Conservation (phyloP, 192 early-diverging fungal genomes). For the Coemansia sp. region DNA sequence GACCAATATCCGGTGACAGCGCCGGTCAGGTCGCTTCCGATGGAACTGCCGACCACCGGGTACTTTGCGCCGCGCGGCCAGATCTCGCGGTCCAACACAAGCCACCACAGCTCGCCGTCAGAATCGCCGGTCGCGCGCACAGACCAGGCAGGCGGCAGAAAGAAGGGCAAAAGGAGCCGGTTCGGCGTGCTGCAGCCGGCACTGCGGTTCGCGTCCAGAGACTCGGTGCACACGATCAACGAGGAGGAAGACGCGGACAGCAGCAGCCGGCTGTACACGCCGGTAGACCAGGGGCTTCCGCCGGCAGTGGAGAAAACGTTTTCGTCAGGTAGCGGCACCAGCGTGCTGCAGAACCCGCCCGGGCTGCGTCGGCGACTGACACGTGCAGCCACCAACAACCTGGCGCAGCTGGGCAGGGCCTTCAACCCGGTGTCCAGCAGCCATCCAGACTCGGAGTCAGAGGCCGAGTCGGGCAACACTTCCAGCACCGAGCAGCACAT, state of each 20-base stretch:
- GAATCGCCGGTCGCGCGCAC: neutral
- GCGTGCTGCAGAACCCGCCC: conserved; percentile 12
- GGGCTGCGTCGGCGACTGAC: conserved; percentile 44
- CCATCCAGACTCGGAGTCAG: conserved; percentile 22
- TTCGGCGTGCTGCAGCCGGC: conserved; percentile 8
- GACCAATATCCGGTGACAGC: conserved; percentile 32
- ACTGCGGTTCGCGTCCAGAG: conserved; percentile 40
- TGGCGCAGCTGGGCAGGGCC: conserved; percentile 31
- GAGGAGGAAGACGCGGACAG: neutral
- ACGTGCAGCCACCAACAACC: conserved; percentile 18
- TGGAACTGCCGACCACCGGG: conserved; percentile 37
- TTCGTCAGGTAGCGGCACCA: neutral
- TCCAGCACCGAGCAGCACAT: conserved; percentile 33
- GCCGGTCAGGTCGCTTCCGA: conserved; percentile 13
- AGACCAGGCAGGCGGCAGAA: neutral
- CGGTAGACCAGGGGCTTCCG: conserved; percentile 9
- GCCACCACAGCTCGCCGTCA: neutral
- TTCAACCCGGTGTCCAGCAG: conserved; percentile 21
- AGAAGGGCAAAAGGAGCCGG: neutral
- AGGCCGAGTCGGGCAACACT: conserved; percentile 11
- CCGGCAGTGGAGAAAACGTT: neutral
- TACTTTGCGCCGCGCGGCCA: conserved; percentile 45
- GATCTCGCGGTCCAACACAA: conserved; percentile 17
- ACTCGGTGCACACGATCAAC: conserved; percentile 43
- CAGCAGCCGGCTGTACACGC: conserved; percentile 18